A percentile compares a stretch with the other conserved stretches of the same genome.
Evolutionary conservation across 441 rosid genomes (phyloP).

Genomic region (Erodium moschatum): DNA sequence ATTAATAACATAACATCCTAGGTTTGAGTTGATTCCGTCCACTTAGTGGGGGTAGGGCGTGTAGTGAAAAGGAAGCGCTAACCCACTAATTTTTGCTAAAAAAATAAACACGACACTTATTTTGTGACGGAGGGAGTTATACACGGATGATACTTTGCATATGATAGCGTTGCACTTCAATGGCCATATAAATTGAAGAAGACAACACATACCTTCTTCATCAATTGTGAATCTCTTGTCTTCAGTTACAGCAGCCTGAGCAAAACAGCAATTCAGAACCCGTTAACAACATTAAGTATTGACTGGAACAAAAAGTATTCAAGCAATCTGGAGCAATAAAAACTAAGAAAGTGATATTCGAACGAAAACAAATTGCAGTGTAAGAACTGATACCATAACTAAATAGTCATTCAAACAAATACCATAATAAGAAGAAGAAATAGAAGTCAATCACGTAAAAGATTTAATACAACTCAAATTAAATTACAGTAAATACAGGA

Average conservation of each 20-base stretch:
- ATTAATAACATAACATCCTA: not conserved
- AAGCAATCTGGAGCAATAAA: not conserved
- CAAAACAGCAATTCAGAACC: not conserved
- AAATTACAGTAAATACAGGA: not conserved
- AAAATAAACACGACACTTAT: not conserved
- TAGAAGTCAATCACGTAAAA: too few relatives aligned
- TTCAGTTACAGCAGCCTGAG: conserved; percentile 65
- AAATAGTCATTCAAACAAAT: not conserved
- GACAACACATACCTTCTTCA: conserved; percentile 38
- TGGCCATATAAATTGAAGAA: conserved; percentile 1
- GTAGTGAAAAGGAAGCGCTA: not conserved
- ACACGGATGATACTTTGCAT: conserved; percentile 4
- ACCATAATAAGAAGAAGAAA: too few relatives aligned
- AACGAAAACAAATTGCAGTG: not conserved
- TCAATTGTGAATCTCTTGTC: conserved; percentile 33
- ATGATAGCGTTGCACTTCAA: not conserved
- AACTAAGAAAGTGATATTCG: not conserved
- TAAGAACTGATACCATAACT: not conserved
- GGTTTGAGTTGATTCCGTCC: not conserved
- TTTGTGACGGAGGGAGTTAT: not conserved
- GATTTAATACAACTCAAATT: not conserved
- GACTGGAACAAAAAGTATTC: not conserved
- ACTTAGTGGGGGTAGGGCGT: not conserved
- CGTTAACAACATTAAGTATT: not conserved
- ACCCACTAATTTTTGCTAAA: not conserved